These are phyloP conservation scores for Beauveria varroae DNA, from an alignment of 2,329 filamentous ascomycete genomes.

Conservation along the genomic window DNA sequence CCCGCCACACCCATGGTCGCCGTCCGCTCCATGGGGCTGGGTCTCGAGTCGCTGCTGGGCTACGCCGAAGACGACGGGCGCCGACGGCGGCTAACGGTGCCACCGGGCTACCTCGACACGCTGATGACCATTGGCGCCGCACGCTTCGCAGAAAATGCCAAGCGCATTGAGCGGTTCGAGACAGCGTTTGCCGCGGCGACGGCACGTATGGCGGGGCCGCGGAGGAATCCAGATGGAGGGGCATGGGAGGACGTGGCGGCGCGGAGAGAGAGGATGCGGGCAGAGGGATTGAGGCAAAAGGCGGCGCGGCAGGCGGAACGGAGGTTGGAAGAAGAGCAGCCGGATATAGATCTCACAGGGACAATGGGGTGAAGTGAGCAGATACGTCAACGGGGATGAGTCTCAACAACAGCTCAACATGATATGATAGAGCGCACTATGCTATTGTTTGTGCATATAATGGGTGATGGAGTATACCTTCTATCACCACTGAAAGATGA, in stretches of 20 bases:
- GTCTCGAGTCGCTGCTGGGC: constrained; percentile 76
- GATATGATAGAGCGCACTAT: neutral
- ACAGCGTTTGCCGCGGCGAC: constrained; percentile 36
- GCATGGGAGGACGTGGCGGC: constrained; percentile 48
- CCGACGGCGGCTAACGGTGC: constrained; percentile 43
- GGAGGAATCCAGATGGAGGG: constrained; percentile 27
- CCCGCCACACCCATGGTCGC: constrained; percentile 64
- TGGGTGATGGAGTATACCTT: too few relatives aligned
- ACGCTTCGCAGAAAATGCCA: constrained; percentile 61
- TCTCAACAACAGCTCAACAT: neutral
- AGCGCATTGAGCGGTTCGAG: constrained; percentile 59
- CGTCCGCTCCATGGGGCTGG: constrained; percentile 74
- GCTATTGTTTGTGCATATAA: too few relatives aligned
- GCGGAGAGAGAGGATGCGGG: constrained; percentile 47
- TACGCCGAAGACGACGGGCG: constrained; percentile 31
- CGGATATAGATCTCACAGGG: constrained; percentile 4
- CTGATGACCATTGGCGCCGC: constrained; percentile 67
- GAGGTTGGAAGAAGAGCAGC: constrained; percentile 13
- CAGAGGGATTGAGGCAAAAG: constrained; percentile 49
- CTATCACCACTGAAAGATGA: too few relatives aligned
- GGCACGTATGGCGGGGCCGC: constrained; percentile 16
- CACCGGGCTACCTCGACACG: constrained; percentile 57
- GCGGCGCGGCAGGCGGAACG: constrained; percentile 29
- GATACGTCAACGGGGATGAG: too few relatives aligned
- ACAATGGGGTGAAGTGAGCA: neutral